Evolutionary conservation across 1,139 yeast species (phyloP).

Genomic region (Zygotorulaspora mrakii): DNA sequence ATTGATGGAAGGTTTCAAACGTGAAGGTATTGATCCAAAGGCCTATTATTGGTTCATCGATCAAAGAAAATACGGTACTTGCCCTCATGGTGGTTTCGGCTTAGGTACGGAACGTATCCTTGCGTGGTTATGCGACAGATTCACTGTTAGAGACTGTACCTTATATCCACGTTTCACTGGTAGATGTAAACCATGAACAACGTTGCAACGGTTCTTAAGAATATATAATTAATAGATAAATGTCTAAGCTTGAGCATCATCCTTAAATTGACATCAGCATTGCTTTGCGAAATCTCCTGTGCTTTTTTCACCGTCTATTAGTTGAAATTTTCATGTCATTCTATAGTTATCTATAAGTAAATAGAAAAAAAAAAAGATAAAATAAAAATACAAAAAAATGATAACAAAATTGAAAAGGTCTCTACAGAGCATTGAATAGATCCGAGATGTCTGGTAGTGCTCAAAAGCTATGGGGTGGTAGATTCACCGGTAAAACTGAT

Average conservation of each 20-base stretch:
- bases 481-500: conserved; percentile 95
- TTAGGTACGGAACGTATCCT: conserved; percentile 95
- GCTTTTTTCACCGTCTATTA: too few species aligned
- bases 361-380: too few species aligned
- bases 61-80: conserved; percentile 94
- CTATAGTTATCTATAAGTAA: too few species aligned
- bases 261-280: too few species aligned
- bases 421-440: too few species aligned
- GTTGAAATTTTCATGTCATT: too few species aligned
- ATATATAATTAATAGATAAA: not conserved
- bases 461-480: conserved; percentile 92
- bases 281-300: too few species aligned
- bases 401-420: not conserved
- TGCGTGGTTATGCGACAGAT: conserved; percentile 97
- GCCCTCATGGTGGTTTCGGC: conserved; percentile 99
- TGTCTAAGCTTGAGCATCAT: not conserved
- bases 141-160: conserved; percentile 96
- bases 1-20: conserved; percentile 81
- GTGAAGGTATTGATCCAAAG: conserved; percentile 78
- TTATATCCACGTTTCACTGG: conserved; percentile 97
- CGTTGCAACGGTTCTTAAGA: not conserved
- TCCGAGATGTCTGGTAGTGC: conserved; percentile 36
- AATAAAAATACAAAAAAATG: not conserved
- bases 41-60: conserved; percentile 95
- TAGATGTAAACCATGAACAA: conserved; percentile 83